A percentile compares a stretch with the other conserved stretches of the same genome.
Evolutionary conservation across 441 rosid genomes (phyloP).

Genomic region (Pelargonium citronellum): DNA sequence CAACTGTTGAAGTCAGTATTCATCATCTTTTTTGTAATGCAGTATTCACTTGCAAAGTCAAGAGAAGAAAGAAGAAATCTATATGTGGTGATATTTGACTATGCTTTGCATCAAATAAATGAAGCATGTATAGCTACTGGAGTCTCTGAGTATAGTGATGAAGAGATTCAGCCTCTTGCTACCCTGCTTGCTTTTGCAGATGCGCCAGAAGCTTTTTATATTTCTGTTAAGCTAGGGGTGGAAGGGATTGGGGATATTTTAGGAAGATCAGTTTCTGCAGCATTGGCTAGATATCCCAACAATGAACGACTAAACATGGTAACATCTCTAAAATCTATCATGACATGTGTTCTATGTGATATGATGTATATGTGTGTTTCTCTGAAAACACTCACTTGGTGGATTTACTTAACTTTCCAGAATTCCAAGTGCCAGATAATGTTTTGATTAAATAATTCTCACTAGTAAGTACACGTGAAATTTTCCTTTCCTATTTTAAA

Average conservation of each 20-base stretch:
- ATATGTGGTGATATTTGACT: conserved; percentile 81
- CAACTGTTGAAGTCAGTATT: conserved; percentile 8
- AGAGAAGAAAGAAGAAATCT: conserved; percentile 92
- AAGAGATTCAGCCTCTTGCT: conserved; percentile 88
- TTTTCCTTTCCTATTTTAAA: too few relatives aligned
- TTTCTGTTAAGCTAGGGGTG: conserved; percentile 90
- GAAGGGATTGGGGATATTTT: conserved; percentile 94
- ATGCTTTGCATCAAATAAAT: conserved; percentile 80
- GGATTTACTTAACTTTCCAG: too few relatives aligned
- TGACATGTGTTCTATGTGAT: too few relatives aligned
- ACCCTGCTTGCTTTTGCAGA: conserved; percentile 73
- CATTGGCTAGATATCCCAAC: conserved; percentile 76
- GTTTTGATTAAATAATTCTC: too few relatives aligned
- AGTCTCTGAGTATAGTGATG: conserved; percentile 75
- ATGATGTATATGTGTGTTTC: too few relatives aligned
- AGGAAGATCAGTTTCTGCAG: conserved; percentile 79
- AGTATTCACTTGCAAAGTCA: conserved; percentile 84
- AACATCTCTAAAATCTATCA: conserved; percentile 18
- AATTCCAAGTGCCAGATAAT: too few relatives aligned
- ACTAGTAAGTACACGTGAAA: too few relatives aligned
- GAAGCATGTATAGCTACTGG: conserved; percentile 71
- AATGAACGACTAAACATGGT: conserved; percentile 82
- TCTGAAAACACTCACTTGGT: too few relatives aligned
- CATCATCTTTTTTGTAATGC: conserved; percentile 29
- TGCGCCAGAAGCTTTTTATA: conserved; percentile 94